A percentile compares a stretch with the other conserved stretches of the same genome.
These are phyloP conservation scores for Ganoderma boninense DNA, from an alignment of 1,284 basidiomycete species.

Conservation along the genomic window DNA sequence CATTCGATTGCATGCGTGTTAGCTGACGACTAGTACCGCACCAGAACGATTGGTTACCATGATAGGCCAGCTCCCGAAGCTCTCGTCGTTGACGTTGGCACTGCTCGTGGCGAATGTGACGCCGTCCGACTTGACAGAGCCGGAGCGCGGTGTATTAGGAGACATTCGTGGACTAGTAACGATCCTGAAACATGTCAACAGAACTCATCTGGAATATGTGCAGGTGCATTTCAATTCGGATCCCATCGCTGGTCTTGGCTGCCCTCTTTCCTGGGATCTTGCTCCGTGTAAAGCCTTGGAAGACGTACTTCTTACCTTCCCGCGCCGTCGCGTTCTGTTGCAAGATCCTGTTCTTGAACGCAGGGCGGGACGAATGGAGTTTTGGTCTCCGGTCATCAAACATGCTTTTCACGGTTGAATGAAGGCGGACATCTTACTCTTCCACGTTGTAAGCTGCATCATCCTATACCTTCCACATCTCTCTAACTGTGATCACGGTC, in stretches of 20 bases:
- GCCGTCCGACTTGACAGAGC: background rate
- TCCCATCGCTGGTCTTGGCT: background rate
- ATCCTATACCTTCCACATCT: background rate
- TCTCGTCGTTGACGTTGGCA: background rate
- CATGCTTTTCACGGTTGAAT: background rate
- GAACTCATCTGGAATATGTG: background rate
- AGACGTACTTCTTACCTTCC: background rate
- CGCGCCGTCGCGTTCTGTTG: background rate
- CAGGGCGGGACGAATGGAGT: background rate
- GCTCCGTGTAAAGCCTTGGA: background rate
- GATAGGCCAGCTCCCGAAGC: background rate
- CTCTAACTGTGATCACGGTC: background rate
- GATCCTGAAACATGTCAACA: background rate
- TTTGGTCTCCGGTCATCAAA: background rate
- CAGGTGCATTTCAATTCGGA: background rate
- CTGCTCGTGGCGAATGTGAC: background rate
- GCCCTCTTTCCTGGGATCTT: background rate
- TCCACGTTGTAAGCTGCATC: background rate
- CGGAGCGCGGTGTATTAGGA: background rate
- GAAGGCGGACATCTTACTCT: background rate
- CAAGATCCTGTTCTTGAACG: background rate
- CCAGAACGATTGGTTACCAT: background rate
- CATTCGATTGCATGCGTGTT: background rate
- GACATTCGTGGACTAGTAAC: background rate
- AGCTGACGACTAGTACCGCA: background rate